These are phyloP conservation scores for Xylariaceae sp. DNA, from an alignment of 2,329 filamentous ascomycete species.

Conservation along the genomic window DNA sequence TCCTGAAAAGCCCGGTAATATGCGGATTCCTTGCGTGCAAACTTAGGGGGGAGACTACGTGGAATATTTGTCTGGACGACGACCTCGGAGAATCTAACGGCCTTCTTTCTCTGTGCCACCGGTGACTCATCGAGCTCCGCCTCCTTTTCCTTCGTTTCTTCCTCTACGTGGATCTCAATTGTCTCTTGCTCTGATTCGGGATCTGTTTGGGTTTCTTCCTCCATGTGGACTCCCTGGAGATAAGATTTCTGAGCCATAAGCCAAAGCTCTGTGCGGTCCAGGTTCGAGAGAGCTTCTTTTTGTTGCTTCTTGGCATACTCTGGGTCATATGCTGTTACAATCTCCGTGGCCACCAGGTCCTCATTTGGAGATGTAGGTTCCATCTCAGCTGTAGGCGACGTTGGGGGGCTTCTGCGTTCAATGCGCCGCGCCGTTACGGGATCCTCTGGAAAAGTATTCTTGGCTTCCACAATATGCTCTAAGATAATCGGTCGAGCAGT, in stretches of 20 bases:
- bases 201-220: conserved; percentile 50
- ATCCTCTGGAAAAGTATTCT: conserved; percentile 38
- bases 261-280: conserved; percentile 88
- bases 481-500: conserved; percentile 65
- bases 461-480: conserved; percentile 48
- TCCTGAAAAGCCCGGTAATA: conserved; percentile 90
- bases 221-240: conserved; percentile 69
- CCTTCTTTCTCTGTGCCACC: conserved; percentile 65
- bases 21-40: conserved; percentile 70
- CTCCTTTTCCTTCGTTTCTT: conserved; percentile 36
- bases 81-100: conserved; percentile 73
- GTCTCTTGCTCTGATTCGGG: conserved; percentile 46
- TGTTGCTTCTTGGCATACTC: conserved; percentile 77
- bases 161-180: conserved; percentile 43
- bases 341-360: conserved; percentile 69
- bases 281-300: conserved; percentile 71
- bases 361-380: conserved; percentile 52
- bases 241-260: conserved; percentile 82
- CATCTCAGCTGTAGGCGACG: conserved; percentile 41
- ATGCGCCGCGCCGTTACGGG: conserved; percentile 41
- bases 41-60: conserved; percentile 58
- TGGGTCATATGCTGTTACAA: conserved; percentile 74
- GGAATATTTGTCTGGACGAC: conserved; percentile 54
- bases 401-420: conserved; percentile 39
- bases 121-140: conserved; percentile 38